Conservation (phyloP, 768 basidiomycete genomes). For the Coprinopsis sp. region DNA sequence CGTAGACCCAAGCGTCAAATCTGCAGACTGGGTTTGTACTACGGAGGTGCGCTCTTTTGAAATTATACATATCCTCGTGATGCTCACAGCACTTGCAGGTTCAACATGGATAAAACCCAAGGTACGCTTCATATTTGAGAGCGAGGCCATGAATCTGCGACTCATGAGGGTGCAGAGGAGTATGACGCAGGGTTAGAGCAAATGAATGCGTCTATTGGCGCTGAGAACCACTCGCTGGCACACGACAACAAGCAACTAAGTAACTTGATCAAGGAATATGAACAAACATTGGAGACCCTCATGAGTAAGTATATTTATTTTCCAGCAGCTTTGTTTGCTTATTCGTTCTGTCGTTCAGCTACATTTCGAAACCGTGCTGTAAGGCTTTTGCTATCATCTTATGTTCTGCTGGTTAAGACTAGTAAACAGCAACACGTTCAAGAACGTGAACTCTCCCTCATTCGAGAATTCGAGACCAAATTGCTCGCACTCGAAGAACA, state of each 20-base stretch:
- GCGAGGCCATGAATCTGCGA: neutral
- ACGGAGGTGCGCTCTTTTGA: slow-evolving; percentile 49
- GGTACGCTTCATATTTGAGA: slow-evolving; percentile 38
- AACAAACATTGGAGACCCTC: slow-evolving; percentile 90
- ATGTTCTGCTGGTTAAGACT: slow-evolving; percentile 7
- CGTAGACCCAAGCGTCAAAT: slow-evolving; percentile 81
- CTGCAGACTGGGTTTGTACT: slow-evolving; percentile 90
- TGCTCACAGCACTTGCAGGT: slow-evolving; percentile 38
- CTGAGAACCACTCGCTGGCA: slow-evolving; percentile 81
- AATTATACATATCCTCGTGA: neutral
- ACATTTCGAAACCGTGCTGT: slow-evolving; percentile 88
- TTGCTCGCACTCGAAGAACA: slow-evolving; percentile 74
- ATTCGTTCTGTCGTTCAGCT: slow-evolving; percentile 24
- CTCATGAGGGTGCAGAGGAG: slow-evolving; percentile 53
- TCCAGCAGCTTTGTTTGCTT: neutral
- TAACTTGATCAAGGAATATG: slow-evolving; percentile 89
- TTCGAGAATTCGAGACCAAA: slow-evolving; percentile 86
- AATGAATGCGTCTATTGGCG: slow-evolving; percentile 73
- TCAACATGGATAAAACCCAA: slow-evolving; percentile 85
- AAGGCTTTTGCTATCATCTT: slow-evolving; percentile 28
- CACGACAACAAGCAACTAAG: slow-evolving; percentile 97
- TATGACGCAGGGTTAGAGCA: slow-evolving; percentile 87
- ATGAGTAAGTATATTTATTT: slow-evolving; percentile 57
- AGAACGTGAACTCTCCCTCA: slow-evolving; percentile 83
- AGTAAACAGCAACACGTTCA: slow-evolving; percentile 78